Conservation (phyloP, 2,329 filamentous ascomycete species). For the Incumbomyces delicatus region DNA sequence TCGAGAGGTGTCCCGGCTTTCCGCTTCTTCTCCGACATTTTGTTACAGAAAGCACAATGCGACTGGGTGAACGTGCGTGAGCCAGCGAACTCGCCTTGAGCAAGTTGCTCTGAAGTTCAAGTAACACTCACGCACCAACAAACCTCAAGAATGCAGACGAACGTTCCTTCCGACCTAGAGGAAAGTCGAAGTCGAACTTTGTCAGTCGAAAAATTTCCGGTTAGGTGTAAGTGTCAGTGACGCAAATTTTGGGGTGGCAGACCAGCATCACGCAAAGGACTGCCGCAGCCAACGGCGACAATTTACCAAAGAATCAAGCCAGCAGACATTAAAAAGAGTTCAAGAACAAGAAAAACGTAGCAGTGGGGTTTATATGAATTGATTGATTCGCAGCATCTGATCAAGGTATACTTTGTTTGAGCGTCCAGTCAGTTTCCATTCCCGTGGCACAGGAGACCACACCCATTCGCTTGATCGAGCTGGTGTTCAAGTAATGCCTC, state of each 20-base stretch:
- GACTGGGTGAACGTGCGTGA: no score
- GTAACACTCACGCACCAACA: no score
- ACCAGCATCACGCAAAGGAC: neutral
- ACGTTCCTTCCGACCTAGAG: no score
- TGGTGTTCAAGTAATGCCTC: constrained; percentile 4
- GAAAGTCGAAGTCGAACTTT: no score
- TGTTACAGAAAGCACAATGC: neutral
- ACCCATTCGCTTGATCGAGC: constrained; percentile 10
- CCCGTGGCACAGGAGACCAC: constrained; percentile 10
- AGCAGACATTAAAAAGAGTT: no score
- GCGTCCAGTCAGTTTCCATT: constrained; percentile 4
- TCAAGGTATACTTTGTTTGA: constrained; percentile 1
- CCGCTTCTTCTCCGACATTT: constrained; percentile 19
- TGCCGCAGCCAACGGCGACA: neutral
- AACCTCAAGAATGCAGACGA: no score
- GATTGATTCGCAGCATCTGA: constrained; percentile 7
- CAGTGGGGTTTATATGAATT: neutral
- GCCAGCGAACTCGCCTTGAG: no score
- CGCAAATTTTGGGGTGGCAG: no score
- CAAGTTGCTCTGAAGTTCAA: no score
- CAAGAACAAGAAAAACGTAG: neutral
- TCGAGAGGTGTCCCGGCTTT: constrained; percentile 11
- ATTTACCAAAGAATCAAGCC: no score
- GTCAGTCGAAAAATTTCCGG: constrained; percentile 5
- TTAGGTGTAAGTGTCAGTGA: neutral